phyloP scores from a whole-genome alignment of 2,329 filamentous ascomycete species.

The Alternaria sp. region DNA sequence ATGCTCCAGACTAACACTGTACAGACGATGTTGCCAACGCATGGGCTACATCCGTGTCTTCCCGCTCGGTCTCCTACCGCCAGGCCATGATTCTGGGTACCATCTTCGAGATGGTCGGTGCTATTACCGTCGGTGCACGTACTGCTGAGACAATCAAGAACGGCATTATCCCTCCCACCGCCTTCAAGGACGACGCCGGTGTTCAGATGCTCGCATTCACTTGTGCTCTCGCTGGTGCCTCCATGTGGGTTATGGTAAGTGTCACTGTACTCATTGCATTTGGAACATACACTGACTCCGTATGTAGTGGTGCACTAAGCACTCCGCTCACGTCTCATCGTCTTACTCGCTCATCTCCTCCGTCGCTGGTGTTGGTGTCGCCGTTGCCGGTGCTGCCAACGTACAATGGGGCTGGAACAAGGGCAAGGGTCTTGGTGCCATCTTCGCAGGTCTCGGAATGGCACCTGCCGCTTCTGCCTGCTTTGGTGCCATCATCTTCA shows the following conservation, averaged over 20 bases:
- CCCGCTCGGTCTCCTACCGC: constrained; percentile 73
- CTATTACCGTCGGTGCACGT: constrained; percentile 52
- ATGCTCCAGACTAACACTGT: constrained; percentile 9
- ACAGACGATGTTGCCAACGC: constrained; percentile 85
- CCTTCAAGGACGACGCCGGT: constrained; percentile 54
- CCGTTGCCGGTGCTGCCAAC: constrained; percentile 61
- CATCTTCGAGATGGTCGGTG: constrained; percentile 57
- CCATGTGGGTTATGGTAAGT: constrained; percentile 70
- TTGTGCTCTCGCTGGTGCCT: constrained; percentile 66
- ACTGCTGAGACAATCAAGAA: constrained; percentile 82
- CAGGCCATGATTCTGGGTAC: constrained; percentile 61
- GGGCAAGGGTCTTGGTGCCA: constrained; percentile 69
- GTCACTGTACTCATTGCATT: not conserved
- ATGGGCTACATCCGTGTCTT: constrained; percentile 82
- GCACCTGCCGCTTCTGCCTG: constrained; percentile 70
- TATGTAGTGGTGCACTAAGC: constrained; percentile 68
- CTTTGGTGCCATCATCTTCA: constrained; percentile 73
- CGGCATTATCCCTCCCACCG: constrained; percentile 59
- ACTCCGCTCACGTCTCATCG: constrained; percentile 70
- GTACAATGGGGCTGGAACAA: constrained; percentile 66
- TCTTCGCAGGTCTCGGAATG: constrained; percentile 71
- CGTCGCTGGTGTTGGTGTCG: constrained; percentile 56
- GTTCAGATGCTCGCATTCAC: constrained; percentile 63
- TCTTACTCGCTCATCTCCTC: constrained; percentile 61
- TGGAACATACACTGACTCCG: not conserved